A percentile compares a stretch with the other conserved stretches of the same genome.
Conservation (phyloP, 106 monocot species). For the Dendrobium catenatum region DNA sequence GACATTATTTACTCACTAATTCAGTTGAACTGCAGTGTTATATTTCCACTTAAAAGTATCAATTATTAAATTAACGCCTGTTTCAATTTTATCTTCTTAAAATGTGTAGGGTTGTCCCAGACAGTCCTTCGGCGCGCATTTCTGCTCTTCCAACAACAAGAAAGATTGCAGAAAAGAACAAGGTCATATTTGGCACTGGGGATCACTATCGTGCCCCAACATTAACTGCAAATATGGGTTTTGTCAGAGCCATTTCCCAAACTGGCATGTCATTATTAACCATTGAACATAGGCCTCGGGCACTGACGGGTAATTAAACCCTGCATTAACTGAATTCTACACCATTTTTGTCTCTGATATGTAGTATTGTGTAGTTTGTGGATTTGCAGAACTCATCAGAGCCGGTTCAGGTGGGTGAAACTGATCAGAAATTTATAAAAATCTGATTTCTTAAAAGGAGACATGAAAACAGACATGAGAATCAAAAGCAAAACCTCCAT, state of each 20-base stretch:
- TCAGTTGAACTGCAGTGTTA: neutral
- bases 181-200: slow-evolving; percentile 87
- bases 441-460: no score
- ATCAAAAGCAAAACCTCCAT: no score
- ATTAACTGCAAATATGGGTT: slow-evolving; percentile 83
- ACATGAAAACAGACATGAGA: no score
- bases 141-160: slow-evolving; percentile 73
- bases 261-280: slow-evolving; percentile 82
- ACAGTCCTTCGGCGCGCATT: slow-evolving; percentile 58
- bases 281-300: slow-evolving; percentile 77
- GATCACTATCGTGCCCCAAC: slow-evolving; percentile 86
- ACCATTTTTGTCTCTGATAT: neutral
- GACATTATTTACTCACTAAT: no score
- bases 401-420: no score
- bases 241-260: slow-evolving; percentile 80
- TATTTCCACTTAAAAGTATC: neutral
- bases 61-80: neutral
- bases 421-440: no score
- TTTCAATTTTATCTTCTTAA: neutral
- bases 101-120: slow-evolving; percentile 54
- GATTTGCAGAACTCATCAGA: no score
- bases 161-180: slow-evolving; percentile 78
- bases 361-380: neutral
- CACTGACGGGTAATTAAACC: slow-evolving; percentile 55
- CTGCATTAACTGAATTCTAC: neutral